Base-by-base conservation (phyloP, 1,284 basidiomycete species). In the Coniophora puteana region DNA sequence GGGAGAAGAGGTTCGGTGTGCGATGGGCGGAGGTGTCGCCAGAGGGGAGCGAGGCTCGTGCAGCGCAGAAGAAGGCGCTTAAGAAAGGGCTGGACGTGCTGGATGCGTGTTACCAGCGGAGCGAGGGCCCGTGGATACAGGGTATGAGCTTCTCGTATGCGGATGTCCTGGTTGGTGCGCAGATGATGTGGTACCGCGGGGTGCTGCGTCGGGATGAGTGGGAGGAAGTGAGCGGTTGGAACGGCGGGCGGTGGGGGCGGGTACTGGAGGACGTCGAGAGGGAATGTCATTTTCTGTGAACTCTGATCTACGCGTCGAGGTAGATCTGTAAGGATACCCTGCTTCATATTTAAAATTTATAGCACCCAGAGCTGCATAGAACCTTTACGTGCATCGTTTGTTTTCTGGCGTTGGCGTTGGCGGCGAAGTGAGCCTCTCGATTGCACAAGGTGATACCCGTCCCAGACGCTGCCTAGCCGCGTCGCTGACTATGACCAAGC, bases 111-210 rank as follows among this genome's bases (percentile, higher is more conserved):
- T 48, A 55, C 14, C 49, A 46, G 17, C 40, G 30, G 34, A 34
- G 30, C 1, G 47, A 38, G 16, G 53, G 57, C 3, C 45, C 44
- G 25, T 62, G 48, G 53, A 2, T 63, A 12, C 51, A 60, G 46
- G 57, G 55, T 2, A 42, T 49, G 22, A 47, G 48, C 11, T 61
- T 62, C 40, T 57, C 45, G 3, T 60, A 63, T 36, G 61, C 53
- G 10, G 57, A 63, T 31, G 51, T 61, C 14, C 17, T 61, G 24
- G 5, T 48, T 20, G 58, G 41, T 5, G 18, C n/a, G 12, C 38
- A n/a, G n/a, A 22, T 40, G 1, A 27, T 43, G 17, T 63, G 53
- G 46, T 45, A 46, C 35, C 50, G 42, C 22, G 45, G 31, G 36
- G 34, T 51, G 22, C 39, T 31, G 29, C 41, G 11, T n/a, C 46